Base-by-base conservation (phyloP, 352 stramenopile species). In the Paralagenidium karlingii region DNA sequence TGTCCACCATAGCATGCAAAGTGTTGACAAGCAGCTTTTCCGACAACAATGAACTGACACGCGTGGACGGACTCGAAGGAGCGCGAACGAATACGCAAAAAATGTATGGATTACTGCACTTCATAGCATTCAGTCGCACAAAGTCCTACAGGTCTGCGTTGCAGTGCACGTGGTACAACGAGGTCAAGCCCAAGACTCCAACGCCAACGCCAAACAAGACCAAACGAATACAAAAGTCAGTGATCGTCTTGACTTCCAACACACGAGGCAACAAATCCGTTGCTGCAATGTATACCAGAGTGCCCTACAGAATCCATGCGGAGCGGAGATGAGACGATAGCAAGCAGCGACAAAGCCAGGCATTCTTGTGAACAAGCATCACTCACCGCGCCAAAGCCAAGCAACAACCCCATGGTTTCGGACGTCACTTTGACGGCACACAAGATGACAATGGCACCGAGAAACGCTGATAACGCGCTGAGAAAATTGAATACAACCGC, bases 141-240 rank as follows among this genome's bases (percentile, higher is more conserved):
- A 22, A 13, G 3, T 3, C 25, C 32, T 45, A 48, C 15, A 44
- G 51, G 11, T 63, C 52, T 15, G 40, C 59, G 19, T 70, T 56
- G 58, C 82, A 95, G 53, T 95, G 82, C n/a, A 84, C 53, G 50
- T 95, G 79, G 47, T 95, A 71, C 19, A 95, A 43, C 24, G 89
- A 68, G 40, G 87, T 73, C 24, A 95, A 63, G 22, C 71, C 82
- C 57, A 95, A 77, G 8, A 66, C 55, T 25, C 86, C 52, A 9
- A 74, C 55, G 16, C 80, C 82, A 25, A 82, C 29, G 29, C 59
- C 63, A 32, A 92, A 85, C 21, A 64, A 65, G 27, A 63, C 8
- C 16, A 77, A 24, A 27, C 56, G 45, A 1, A 49, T 24, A 25
- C 61, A 52, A 33, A 74, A 65, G 32, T 74, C 46, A 9, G 38